phyloP scores from a whole-genome alignment of 2,329 filamentous ascomycete species.

The Curvularia sp. region DNA sequence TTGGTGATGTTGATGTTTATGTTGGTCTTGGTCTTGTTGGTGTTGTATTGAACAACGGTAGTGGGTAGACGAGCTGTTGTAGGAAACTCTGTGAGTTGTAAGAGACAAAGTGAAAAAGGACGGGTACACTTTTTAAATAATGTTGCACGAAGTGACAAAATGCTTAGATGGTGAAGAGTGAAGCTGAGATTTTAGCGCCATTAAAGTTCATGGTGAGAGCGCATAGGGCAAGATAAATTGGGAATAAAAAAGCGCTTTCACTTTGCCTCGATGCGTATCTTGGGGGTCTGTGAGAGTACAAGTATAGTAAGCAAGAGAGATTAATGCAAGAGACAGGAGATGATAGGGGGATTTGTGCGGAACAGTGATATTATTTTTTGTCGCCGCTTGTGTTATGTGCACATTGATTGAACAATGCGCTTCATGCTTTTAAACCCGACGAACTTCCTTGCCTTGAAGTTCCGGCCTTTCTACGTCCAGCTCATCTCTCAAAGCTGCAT shows the following conservation, averaged over 20 bases:
- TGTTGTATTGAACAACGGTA: neutral
- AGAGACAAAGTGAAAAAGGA: neutral
- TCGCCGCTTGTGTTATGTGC: neutral
- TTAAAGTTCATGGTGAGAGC: constrained; percentile 18
- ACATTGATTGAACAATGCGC: neutral
- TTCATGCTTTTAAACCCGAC: constrained; percentile 71
- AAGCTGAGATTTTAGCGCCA: constrained; percentile 7
- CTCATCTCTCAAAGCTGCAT: constrained; percentile 88
- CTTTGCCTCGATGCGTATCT: neutral
- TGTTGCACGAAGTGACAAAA: neutral
- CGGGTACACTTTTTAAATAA: neutral
- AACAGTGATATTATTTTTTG: neutral
- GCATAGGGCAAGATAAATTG: constrained; percentile 12
- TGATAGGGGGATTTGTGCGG: neutral
- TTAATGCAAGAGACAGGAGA: neutral
- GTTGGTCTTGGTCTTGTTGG: neutral
- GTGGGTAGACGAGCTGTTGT: constrained; percentile 1
- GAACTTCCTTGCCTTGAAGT: constrained; percentile 84
- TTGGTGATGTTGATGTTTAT: constrained; percentile 10
- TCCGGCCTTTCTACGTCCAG: constrained; percentile 93
- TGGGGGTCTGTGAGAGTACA: neutral
- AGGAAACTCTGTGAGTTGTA: neutral
- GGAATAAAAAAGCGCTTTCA: constrained; percentile 1
- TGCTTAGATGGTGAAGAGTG: constrained; percentile 1
- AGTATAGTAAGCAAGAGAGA: neutral